Evolutionary conservation across 208 protist species (phyloP).

Genomic region (Leishmania aethiopica): DNA sequence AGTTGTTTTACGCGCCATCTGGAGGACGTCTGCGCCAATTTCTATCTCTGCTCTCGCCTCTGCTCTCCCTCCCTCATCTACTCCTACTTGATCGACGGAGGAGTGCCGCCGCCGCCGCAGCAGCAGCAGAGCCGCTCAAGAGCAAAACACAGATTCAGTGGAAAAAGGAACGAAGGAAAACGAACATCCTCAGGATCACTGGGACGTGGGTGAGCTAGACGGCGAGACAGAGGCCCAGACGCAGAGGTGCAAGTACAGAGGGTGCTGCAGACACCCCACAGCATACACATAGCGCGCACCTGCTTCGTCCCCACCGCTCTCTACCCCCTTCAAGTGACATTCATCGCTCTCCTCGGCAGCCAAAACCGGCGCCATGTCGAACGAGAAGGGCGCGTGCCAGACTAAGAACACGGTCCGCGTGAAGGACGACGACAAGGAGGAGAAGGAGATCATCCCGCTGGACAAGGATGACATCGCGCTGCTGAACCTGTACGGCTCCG

Average conservation of each 20-base stretch:
- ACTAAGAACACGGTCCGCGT: conserved; percentile 75
- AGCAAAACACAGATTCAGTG: neutral
- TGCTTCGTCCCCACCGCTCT: neutral
- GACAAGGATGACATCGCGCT: conserved; percentile 99
- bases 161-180: neutral
- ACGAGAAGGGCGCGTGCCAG: conserved; percentile 89
- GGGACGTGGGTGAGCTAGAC: neutral
- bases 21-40: neutral
- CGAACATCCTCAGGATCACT: neutral
- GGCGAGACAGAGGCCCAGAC: neutral
- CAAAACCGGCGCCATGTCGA: conserved; percentile 47
- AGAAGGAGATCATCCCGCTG: conserved; percentile 94
- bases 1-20: neutral
- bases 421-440: conserved; percentile 77
- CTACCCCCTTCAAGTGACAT: neutral
- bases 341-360: neutral
- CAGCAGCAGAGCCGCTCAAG: neutral
- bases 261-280: neutral
- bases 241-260: neutral
- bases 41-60: neutral
- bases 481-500: conserved; percentile 97
- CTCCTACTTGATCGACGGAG: neutral
- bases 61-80: neutral
- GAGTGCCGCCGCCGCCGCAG: neutral
- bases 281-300: neutral